Base-by-base conservation (phyloP, 495 filamentous ascomycete genomes). In the Tuber umbilicatum region DNA sequence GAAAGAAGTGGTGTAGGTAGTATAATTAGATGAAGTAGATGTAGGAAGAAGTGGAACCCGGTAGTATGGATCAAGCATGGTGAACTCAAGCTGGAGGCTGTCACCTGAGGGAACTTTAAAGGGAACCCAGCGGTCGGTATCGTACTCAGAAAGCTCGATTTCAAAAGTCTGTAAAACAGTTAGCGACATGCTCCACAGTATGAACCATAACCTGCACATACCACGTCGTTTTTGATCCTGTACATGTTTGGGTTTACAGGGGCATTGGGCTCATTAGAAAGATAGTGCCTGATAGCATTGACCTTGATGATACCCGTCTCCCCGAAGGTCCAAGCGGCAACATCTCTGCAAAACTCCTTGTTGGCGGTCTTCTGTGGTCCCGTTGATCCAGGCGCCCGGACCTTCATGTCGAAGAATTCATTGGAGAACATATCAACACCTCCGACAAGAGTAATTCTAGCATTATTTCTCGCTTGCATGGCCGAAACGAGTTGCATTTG, bases 41-140 rank as follows among this genome's bases (percentile, higher is more conserved):
- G 84, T 74, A 23, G 90, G 91, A 39, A 82, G 69, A 9, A 99
- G 90, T 74, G 88, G 83, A 35, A 97, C 87, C n/a, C 96, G 94
- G 85, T 97, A 92, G 89, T 96, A 97, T 78, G 96, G 95, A 10
- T 94, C 97, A 21, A 99, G 91, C 95, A 99, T 99, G 85, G 89
- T 93, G 86, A 97, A 97, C 84, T 99, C 95, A 73, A 99, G 91
- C 83, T 99, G 95, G 21, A 98, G 83, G 40, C 84, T 86, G 82
- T 99, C 95, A 71, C 82, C 84, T 4, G 85, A 75, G 72, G 92
- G 90, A 43, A 92, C 85, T 55, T 85, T 85, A 85, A 94, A 97
- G 73, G 94, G 92, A 12, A 86, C 84, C 84, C 89, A 94, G 80
- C 87, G 86, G 82, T 90, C 88, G 84, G 87, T 88, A 42, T 82